phyloP scores from a whole-genome alignment of 2,329 filamentous ascomycete genomes.

The Didymella arachidicola region DNA sequence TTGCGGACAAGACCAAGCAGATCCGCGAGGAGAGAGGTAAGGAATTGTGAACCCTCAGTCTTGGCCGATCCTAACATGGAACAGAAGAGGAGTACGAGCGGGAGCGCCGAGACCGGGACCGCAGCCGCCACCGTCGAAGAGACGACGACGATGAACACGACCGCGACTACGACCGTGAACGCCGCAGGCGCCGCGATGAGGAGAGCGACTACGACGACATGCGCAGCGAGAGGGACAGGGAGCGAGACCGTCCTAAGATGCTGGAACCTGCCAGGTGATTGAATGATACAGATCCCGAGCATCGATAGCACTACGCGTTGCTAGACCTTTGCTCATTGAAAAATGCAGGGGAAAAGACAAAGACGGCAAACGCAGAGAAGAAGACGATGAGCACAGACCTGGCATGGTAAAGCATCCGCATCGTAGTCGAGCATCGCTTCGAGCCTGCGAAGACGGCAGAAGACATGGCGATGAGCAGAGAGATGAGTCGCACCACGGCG shows the following conservation, averaged over 20 bases:
- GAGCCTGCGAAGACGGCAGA: not conserved
- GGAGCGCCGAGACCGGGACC: slow-evolving; percentile 40
- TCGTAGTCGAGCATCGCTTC: not conserved
- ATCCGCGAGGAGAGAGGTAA: slow-evolving; percentile 65
- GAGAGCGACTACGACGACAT: slow-evolving; percentile 39
- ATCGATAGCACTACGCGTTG: not conserved
- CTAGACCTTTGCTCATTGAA: slow-evolving; percentile 4
- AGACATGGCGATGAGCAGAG: not conserved
- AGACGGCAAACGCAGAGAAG: not conserved
- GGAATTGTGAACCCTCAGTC: not conserved
- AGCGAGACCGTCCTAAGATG: slow-evolving; percentile 35
- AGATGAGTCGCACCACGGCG: not conserved
- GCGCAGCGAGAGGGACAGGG: slow-evolving; percentile 29
- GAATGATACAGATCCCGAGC: slow-evolving; percentile 5
- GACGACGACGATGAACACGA: slow-evolving; percentile 43
- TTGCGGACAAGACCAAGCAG: slow-evolving; percentile 80
- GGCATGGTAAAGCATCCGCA: not conserved
- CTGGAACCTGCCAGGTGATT: slow-evolving; percentile 45
- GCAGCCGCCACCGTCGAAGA: slow-evolving; percentile 37
- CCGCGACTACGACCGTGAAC: slow-evolving; percentile 36
- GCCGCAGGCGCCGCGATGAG: slow-evolving; percentile 39
- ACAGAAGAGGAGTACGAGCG: slow-evolving; percentile 46
- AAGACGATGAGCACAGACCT: not conserved
- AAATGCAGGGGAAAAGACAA: not conserved
- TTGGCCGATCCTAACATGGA: slow-evolving; percentile 20